phyloP scores from a whole-genome alignment of 495 filamentous ascomycete genomes.

The Saxophila tyrrhenica region DNA sequence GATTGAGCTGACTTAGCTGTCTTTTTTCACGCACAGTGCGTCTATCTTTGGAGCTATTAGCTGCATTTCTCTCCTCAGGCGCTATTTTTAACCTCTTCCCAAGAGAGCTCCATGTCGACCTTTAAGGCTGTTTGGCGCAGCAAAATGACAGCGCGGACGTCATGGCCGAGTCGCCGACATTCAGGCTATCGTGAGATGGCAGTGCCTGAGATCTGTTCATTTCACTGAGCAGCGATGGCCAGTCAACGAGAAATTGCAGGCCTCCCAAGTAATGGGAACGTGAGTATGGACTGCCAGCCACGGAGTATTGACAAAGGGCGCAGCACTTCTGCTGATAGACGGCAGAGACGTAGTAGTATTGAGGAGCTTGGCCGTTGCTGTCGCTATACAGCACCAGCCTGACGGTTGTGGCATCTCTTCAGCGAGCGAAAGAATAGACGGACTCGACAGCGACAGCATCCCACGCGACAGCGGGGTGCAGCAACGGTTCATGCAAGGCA shows the following conservation, averaged over 20 bases:
- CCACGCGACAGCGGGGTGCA: neutral
- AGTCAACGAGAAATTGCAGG: conserved; percentile 3
- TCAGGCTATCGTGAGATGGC: neutral
- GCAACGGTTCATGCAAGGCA: conserved; percentile 6
- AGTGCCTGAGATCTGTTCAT: neutral
- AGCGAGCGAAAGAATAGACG: neutral
- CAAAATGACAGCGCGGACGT: neutral
- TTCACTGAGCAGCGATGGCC: neutral
- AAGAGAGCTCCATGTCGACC: too few species aligned
- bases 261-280: neutral
- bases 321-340: neutral
- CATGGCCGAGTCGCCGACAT: neutral
- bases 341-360: neutral
- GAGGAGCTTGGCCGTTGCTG: neutral
- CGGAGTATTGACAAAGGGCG: neutral
- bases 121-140: neutral
- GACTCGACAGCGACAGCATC: neutral
- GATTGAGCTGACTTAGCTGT: neutral
- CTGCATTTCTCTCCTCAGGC: too few species aligned
- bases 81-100: too few species aligned
- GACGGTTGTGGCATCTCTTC: neutral
- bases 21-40: neutral
- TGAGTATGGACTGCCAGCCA: too few species aligned
- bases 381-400: neutral
- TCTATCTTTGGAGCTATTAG: neutral